phyloP scores from a whole-genome alignment of 805 yeast genomes.

The Wickerhamiella bombiphila region DNA sequence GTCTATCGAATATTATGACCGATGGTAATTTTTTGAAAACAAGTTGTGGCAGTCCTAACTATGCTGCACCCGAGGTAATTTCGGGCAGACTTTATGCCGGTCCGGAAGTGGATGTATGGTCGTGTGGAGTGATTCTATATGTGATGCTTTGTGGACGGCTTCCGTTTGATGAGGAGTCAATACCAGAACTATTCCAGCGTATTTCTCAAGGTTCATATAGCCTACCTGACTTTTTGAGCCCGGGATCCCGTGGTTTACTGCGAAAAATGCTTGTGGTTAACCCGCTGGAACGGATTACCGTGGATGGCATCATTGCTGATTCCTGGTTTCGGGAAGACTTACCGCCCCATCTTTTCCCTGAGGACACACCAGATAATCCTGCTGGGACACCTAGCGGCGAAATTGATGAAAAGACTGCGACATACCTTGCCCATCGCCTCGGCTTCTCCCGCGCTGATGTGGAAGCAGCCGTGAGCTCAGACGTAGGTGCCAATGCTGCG shows the following conservation, averaged over 20 bases:
- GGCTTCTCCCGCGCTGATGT: constrained; percentile 82
- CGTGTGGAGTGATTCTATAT: constrained; percentile 88
- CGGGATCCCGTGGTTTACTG: constrained; percentile 70
- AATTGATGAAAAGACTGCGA: constrained; percentile 62
- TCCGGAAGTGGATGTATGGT: constrained; percentile 97
- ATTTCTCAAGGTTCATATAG: constrained; percentile 88
- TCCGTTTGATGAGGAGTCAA: constrained; percentile 93
- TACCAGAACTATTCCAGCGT: constrained; percentile 84
- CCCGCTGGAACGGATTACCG: constrained; percentile 85
- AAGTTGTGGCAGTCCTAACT: constrained; percentile 91
- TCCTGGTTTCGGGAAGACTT: constrained; percentile 81
- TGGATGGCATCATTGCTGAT: constrained; percentile 82
- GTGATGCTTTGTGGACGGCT: constrained; percentile 93
- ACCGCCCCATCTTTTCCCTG: constrained; percentile 64
- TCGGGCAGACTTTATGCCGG: constrained; percentile 88
- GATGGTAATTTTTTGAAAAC: constrained; percentile 93
- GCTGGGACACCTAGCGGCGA: constrained; percentile 10
- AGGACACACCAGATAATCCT: constrained; percentile 24
- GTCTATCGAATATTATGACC: constrained; percentile 89
- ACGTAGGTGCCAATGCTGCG: constrained; percentile 28
- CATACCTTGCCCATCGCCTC: constrained; percentile 64
- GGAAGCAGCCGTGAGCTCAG: constrained; percentile 36
- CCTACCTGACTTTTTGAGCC: constrained; percentile 69
- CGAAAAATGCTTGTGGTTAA: constrained; percentile 89
- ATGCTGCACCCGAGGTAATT: constrained; percentile 96